Evolutionary conservation across 768 basidiomycete species (phyloP).

Genomic region (Lactarius hatsudake): DNA sequence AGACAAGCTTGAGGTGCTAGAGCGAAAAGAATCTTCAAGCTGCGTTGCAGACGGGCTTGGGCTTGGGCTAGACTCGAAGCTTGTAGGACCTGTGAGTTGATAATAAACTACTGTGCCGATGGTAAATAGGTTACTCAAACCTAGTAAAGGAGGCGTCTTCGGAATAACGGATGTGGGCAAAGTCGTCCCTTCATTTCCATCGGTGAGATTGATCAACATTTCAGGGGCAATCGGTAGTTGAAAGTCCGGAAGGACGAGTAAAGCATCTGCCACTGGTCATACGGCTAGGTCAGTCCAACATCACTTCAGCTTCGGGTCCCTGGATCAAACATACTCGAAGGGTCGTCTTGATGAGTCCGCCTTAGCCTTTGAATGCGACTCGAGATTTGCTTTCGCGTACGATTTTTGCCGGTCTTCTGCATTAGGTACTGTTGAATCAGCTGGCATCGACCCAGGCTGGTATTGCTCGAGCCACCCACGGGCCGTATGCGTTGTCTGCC

Average conservation of each 20-base stretch:
- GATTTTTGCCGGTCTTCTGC: slow-evolving; percentile 39
- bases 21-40: slow-evolving; percentile 4
- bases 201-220: slow-evolving; percentile 12
- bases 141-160: slow-evolving; percentile 20
- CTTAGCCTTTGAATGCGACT: slow-evolving; percentile 41
- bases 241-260: slow-evolving; percentile 19
- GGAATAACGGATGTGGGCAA: neutral
- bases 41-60: slow-evolving; percentile 18
- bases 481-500: slow-evolving; percentile 25
- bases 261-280: slow-evolving; percentile 13
- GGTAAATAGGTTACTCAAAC: slow-evolving; percentile 9
- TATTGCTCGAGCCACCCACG: slow-evolving; percentile 2
- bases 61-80: slow-evolving; percentile 13
- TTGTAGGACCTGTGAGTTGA: slow-evolving; percentile 5
- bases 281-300: neutral
- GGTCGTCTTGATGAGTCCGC: slow-evolving; percentile 35
- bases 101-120: neutral
- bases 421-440: slow-evolving; percentile 40
- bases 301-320: neutral
- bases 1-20: slow-evolving; percentile 14
- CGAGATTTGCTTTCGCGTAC: slow-evolving; percentile 41
- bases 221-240: slow-evolving; percentile 7
- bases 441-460: slow-evolving; percentile 38
- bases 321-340: slow-evolving; percentile 35
- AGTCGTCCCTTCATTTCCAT: neutral